Evolutionary conservation across 1,284 basidiomycete species (phyloP).

Genomic region (Boletellus deceptivus): DNA sequence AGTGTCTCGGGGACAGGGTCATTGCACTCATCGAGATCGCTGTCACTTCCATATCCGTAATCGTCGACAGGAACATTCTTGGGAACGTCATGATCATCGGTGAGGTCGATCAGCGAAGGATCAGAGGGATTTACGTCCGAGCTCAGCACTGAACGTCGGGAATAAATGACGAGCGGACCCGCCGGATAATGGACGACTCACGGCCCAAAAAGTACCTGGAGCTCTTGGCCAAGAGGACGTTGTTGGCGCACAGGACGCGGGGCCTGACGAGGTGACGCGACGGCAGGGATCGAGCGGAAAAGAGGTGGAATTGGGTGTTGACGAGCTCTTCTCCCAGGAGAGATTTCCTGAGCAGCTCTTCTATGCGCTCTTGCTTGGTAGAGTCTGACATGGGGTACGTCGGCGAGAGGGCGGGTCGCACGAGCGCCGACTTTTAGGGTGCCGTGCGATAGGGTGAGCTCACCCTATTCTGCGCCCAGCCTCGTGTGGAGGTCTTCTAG

Average conservation of each 20-base stretch:
- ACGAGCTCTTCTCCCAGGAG: slow-evolving; percentile 26
- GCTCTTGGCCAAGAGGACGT: slow-evolving; percentile 15
- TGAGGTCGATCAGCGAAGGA: slow-evolving; percentile 15
- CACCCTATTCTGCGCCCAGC: not conserved
- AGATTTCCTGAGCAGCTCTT: slow-evolving; percentile 24
- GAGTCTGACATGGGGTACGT: slow-evolving; percentile 1
- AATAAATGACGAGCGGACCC: too few species aligned
- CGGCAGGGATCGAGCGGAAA: slow-evolving; percentile 18
- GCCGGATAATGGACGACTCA: slow-evolving; percentile 4
- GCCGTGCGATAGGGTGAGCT: too few species aligned
- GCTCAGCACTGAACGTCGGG: slow-evolving; percentile 11
- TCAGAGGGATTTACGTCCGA: slow-evolving; percentile 13
- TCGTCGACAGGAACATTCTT: slow-evolving; percentile 2
- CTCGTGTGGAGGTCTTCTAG: not conserved
- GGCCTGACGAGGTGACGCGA: slow-evolving; percentile 5
- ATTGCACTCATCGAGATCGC: slow-evolving; percentile 21
- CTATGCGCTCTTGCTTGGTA: slow-evolving; percentile 7
- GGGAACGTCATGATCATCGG: slow-evolving; percentile 9
- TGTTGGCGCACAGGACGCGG: slow-evolving; percentile 22
- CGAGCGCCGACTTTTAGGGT: not conserved
- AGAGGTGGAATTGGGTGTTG: slow-evolving; percentile 28
- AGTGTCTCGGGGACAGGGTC: not conserved
- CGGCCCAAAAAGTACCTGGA: slow-evolving; percentile 25
- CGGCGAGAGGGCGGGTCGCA: too few species aligned
- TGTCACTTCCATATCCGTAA: slow-evolving; percentile 26